Percentiles rank a stretch among this genome's conserved stretches.
phyloP scores from a whole-genome alignment of 2,329 filamentous ascomycete genomes.

The Arthrobotrys pseudoclavata region DNA sequence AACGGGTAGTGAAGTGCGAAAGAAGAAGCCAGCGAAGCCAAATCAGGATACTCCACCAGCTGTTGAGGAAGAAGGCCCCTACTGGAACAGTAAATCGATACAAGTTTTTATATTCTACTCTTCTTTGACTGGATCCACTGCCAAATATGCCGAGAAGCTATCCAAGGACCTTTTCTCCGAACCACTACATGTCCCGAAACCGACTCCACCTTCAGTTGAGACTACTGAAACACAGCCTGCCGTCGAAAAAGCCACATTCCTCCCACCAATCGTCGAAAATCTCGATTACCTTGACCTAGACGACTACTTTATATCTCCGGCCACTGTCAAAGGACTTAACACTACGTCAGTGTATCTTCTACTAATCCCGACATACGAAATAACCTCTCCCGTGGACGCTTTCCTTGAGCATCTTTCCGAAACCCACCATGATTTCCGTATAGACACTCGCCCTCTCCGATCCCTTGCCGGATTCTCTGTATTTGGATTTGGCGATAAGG shows the following conservation, averaged over 20 bases:
- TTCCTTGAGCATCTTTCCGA: conserved; percentile 90
- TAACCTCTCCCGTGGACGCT: conserved; percentile 89
- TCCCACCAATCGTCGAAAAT: conserved; percentile 78
- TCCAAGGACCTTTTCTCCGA: conserved; percentile 72
- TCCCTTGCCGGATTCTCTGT: conserved; percentile 87
- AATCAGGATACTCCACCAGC: neutral
- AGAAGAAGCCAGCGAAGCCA: conserved; percentile 61
- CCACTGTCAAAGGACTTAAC: conserved; percentile 69
- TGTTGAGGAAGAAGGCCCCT: conserved; percentile 29
- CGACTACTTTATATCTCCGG: conserved; percentile 86
- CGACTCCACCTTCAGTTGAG: conserved; percentile 29
- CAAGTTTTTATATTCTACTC: conserved; percentile 89
- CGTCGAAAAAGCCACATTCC: conserved; percentile 65
- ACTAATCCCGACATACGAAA: conserved; percentile 91
- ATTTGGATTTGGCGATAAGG: conserved; percentile 91
- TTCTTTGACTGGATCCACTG: conserved; percentile 84
- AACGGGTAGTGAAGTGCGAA: conserved; percentile 59
- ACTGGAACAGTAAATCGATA: conserved; percentile 66
- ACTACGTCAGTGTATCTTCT: conserved; percentile 84
- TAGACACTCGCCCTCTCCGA: conserved; percentile 87
- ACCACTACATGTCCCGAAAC: conserved; percentile 39
- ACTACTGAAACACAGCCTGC: neutral
- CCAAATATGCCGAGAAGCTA: conserved; percentile 72
- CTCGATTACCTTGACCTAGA: conserved; percentile 90
- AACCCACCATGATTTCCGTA: conserved; percentile 95